These are phyloP conservation scores for Apiospora phragmitis DNA, from an alignment of 2,329 filamentous ascomycete species.

Conservation along the genomic window DNA sequence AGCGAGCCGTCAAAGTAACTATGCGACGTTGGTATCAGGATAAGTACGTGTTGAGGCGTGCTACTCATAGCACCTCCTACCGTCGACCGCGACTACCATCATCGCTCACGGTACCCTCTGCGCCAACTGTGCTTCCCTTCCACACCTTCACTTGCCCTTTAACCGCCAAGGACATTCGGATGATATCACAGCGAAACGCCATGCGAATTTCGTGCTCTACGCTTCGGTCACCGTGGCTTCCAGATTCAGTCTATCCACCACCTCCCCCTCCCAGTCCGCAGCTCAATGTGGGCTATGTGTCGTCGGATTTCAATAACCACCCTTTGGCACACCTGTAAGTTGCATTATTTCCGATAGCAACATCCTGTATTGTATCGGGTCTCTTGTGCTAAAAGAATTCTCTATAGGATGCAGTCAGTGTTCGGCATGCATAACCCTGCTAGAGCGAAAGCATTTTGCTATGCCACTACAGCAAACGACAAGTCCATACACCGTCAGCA, in stretches of 20 bases:
- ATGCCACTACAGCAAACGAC: slow-evolving; percentile 91
- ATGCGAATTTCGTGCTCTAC: slow-evolving; percentile 91
- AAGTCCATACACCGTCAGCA: slow-evolving; percentile 85
- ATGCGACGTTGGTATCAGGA: slow-evolving; percentile 89
- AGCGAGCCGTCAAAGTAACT: slow-evolving; percentile 76
- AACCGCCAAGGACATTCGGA: slow-evolving; percentile 85
- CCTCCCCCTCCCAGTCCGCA: slow-evolving; percentile 78
- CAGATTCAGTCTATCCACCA: slow-evolving; percentile 77
- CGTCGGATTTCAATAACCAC: slow-evolving; percentile 98
- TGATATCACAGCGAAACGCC: slow-evolving; percentile 94
- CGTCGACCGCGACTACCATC: slow-evolving; percentile 71
- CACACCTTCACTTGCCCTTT: slow-evolving; percentile 97
- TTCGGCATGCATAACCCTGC: slow-evolving; percentile 82
- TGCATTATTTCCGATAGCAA: not conserved
- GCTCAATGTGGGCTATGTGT: slow-evolving; percentile 93
- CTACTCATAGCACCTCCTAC: slow-evolving; percentile 60
- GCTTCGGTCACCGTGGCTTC: slow-evolving; percentile 82
- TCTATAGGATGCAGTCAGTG: slow-evolving; percentile 84
- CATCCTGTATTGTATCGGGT: not conserved
- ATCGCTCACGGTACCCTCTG: slow-evolving; percentile 75
- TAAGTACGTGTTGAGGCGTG: slow-evolving; percentile 63
- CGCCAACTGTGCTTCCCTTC: slow-evolving; percentile 93
- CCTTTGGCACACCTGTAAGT: slow-evolving; percentile 82
- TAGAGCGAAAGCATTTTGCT: slow-evolving; percentile 85
- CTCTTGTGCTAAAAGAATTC: not conserved